These are phyloP conservation scores for Colletotrichum ledebouriae DNA, from an alignment of 2,329 filamentous ascomycete species.

Conservation along the genomic window DNA sequence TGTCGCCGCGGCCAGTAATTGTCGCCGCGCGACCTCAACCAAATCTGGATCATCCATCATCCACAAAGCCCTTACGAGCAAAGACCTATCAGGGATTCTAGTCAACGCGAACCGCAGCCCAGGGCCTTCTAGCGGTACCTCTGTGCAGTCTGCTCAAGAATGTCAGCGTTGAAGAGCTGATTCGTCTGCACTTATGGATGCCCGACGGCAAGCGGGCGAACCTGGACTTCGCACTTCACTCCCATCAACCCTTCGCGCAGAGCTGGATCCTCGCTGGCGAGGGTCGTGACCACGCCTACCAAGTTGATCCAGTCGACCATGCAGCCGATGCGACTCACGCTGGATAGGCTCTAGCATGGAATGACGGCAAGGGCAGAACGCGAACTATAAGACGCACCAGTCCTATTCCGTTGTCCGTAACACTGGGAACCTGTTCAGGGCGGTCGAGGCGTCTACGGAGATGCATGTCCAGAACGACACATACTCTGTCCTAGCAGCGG, in stretches of 20 bases:
- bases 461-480: constrained; percentile 43
- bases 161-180: too few relatives aligned
- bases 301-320: constrained; percentile 44
- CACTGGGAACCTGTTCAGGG: constrained; percentile 45
- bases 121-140: too few relatives aligned
- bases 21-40: background rate
- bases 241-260: constrained; percentile 44
- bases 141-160: too few relatives aligned
- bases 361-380: constrained; percentile 42
- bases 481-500: constrained; percentile 50
- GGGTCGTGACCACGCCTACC: constrained; percentile 49
- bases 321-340: constrained; percentile 47
- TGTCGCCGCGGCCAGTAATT: constrained; percentile 1
- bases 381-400: constrained; percentile 46
- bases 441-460: constrained; percentile 22
- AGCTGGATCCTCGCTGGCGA: constrained; percentile 54
- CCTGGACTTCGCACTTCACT: too few relatives aligned
- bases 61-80: background rate
- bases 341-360: constrained; percentile 49
- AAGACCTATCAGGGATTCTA: background rate
- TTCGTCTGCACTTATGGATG: too few relatives aligned
- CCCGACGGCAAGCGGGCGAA: too few relatives aligned
- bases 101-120: constrained; percentile 45
- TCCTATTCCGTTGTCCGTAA: constrained; percentile 47
- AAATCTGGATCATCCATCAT: constrained; percentile 18